Percentiles rank a stretch among this genome's conserved stretches.
phyloP scores from a whole-genome alignment of 805 yeast genomes.

The Teunomyces atbi region DNA sequence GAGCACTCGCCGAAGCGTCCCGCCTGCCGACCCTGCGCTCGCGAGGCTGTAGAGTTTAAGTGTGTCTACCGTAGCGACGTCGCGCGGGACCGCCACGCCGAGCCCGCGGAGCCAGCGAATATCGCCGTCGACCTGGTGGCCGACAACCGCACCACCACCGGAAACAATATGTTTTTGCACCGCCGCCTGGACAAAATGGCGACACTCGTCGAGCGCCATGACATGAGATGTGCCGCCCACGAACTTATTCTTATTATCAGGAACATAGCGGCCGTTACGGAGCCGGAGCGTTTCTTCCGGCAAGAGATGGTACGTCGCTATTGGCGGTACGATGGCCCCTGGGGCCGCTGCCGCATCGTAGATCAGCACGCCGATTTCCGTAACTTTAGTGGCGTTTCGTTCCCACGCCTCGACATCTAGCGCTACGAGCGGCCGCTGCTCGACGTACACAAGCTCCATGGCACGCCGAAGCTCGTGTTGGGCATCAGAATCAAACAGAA shows the following conservation, averaged over 20 bases:
- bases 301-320: slow-evolving; percentile 19
- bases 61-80: slow-evolving; percentile 19
- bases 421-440: slow-evolving; percentile 22
- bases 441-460: slow-evolving; percentile 21
- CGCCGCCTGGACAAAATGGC: slow-evolving; percentile 9
- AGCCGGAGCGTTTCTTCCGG: slow-evolving; percentile 16
- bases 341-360: slow-evolving; percentile 21
- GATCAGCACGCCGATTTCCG: slow-evolving; percentile 25
- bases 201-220: slow-evolving; percentile 11
- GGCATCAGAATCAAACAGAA: slow-evolving; percentile 14
- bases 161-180: slow-evolving; percentile 16
- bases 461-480: neutral
- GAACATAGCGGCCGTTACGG: slow-evolving; percentile 19
- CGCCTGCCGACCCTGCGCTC: slow-evolving; percentile 12
- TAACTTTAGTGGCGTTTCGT: slow-evolving; percentile 12
- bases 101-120: slow-evolving; percentile 15
- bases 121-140: slow-evolving; percentile 14
- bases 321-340: slow-evolving; percentile 15
- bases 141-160: slow-evolving; percentile 19
- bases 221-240: slow-evolving; percentile 22
- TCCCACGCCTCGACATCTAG: slow-evolving; percentile 30
- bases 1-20: slow-evolving; percentile 20
- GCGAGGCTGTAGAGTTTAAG: slow-evolving; percentile 14
- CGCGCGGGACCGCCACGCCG: slow-evolving; percentile 9
- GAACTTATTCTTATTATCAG: slow-evolving; percentile 20